Percentiles rank a stretch among this genome's conserved stretches.
Evolutionary conservation across 495 filamentous ascomycete species (phyloP).

Genomic region (Astrothelium subdiscretum): DNA sequence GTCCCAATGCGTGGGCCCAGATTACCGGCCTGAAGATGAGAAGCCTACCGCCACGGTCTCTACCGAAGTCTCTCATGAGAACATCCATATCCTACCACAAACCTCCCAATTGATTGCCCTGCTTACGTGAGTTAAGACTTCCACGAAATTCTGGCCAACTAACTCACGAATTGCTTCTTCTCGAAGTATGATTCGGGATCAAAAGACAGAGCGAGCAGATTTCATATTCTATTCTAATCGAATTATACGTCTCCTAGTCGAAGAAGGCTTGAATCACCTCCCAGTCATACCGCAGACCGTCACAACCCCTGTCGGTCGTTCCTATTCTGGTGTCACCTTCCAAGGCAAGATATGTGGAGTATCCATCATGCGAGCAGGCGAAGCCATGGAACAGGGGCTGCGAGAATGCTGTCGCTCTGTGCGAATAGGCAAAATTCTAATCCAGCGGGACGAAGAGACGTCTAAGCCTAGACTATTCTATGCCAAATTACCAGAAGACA

Average conservation of each 20-base stretch:
- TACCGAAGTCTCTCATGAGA: constrained; percentile 65
- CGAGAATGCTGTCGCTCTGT: constrained; percentile 94
- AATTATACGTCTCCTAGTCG: constrained; percentile 94
- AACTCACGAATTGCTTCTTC: neutral
- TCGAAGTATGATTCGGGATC: constrained; percentile 83
- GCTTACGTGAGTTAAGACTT: constrained; percentile 62
- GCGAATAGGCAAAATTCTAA: constrained; percentile 94
- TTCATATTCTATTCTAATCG: constrained; percentile 99
- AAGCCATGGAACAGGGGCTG: constrained; percentile 96
- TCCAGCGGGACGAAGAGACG: constrained; percentile 94
- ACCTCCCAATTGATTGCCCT: constrained; percentile 94
- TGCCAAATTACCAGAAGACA: constrained; percentile 91
- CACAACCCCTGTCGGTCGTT: constrained; percentile 77
- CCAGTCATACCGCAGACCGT: constrained; percentile 79
- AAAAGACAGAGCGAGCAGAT: constrained; percentile 76
- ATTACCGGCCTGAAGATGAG: constrained; percentile 62
- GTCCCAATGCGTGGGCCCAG: constrained; percentile 62
- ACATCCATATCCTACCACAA: constrained; percentile 82
- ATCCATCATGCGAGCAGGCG: constrained; percentile 94
- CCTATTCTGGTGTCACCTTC: constrained; percentile 87
- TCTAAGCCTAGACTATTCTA: constrained; percentile 86
- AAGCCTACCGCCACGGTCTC: constrained; percentile 89
- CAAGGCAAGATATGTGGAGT: constrained; percentile 98
- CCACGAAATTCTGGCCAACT: neutral
- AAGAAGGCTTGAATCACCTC: constrained; percentile 94